Evolutionary conservation across 2,329 filamentous ascomycete genomes (phyloP), one percentile per base, ranked within the genome.

Genomic region (Colletotrichum plurivorum): DNA sequence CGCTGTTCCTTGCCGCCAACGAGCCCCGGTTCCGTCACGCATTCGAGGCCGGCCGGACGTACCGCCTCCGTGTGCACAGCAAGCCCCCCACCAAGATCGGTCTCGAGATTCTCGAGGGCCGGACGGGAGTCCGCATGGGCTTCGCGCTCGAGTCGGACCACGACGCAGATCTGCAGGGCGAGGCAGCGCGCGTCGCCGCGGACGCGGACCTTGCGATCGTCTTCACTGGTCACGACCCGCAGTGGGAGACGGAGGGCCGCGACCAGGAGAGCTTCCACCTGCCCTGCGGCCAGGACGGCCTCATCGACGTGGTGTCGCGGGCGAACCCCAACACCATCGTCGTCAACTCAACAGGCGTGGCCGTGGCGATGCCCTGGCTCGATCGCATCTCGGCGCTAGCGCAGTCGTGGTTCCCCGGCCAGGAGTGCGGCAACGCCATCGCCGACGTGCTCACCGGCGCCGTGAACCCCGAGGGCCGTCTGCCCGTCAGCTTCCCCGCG

Each of bases 381-480:
- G 75, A 81, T 46, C 75, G 83, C 43, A 83, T 91, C 18, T 87
- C 87, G n/a, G 89, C 87, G 27, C 85, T 92, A 46, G 73, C 92
- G 4, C 90, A 87, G 75, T 85, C 88, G n/a, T 92, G 90, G 90
- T 93, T 91, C 74, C 88, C 89, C 64, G 90, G 91, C 5, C 90
- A 92, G 73, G 91, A 93, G 78, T 87, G 87, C 45, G 91, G 90
- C 3, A 91, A 92, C 73, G 89, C 89, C 2, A 88, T 93, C 69
- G 89, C 88, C 4, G 90, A 93, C 73, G 87, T 92, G 2, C 80
- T 93, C 16, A 89, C 90, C 57, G 91, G 90, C 54, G 84, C 87
- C 52, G 83, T 88, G 60, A 92, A 90, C 73, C 90, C 91, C 2
- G 88, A 88, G 69, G 90, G 88, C 2, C 91, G 90, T 73, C 80